Base-by-base conservation (phyloP, 352 stramenopile genomes). In the Phytophthora idaei region DNA sequence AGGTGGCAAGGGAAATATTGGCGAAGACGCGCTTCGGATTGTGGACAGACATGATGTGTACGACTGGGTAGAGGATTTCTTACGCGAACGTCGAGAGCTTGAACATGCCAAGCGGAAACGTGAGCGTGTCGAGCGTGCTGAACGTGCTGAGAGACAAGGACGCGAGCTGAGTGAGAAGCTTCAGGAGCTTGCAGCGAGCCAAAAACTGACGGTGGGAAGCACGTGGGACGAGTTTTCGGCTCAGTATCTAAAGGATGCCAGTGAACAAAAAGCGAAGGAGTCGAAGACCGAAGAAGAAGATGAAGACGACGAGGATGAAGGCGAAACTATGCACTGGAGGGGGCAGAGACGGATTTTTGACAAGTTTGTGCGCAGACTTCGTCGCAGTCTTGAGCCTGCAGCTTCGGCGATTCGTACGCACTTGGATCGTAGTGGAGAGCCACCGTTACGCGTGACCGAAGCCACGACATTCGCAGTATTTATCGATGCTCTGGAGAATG, bases 31-130 rank as follows among this genome's bases (percentile, higher is more conserved):
- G 10, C 73, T 76, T 39, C 53, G 56, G 34, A 70, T 69, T 25
- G 57, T 84, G 3, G 74, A 88, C 25, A 77, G 82, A 41, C 68
- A 86, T 44, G 74, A 87, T 29, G 72, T 93, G n/a, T 92, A 88
- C 55, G 69, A 89, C 42, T 90, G 82, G 81, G 70, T 73, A 3
- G 81, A 93, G 47, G 66, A 77, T 12, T 74, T 84, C 14, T 25
- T 92, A 34, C 65, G 74, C 8, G 68, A 74, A 25, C 58, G 78
- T 0, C 77, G 77, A 25, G 73, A 85, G n/a, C 55, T 90, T 54
- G 73, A 90, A 31, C 64, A 77, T 49, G 74, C 80, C 28, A 48
- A 73, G 29, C 64, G 64, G 2, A 87, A 92, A 53, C 69, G 61
- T 6, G 81, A 89, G n/a, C 76, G 85, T 17, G 73, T 73, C 15